Conservation (phyloP, 805 yeast species). For the Saccharomycopsis microspora region DNA sequence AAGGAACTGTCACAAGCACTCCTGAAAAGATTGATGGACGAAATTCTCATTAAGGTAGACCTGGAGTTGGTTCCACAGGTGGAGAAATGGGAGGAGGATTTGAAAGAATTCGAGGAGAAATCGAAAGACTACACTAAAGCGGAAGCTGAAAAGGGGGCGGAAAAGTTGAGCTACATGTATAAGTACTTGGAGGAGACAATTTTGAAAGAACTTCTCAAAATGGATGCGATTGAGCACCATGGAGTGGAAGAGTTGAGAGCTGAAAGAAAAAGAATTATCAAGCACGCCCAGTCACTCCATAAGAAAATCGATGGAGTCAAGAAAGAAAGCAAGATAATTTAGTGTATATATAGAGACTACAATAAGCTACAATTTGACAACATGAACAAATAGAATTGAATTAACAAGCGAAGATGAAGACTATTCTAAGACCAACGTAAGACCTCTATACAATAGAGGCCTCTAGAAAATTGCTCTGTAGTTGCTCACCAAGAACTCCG, state of each 20-base stretch:
- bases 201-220: slow-evolving; percentile 50
- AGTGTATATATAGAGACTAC: background rate
- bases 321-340: slow-evolving; percentile 1
- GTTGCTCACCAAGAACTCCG: slow-evolving; percentile 57
- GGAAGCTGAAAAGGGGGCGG: slow-evolving; percentile 5
- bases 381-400: background rate
- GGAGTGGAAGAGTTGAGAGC: slow-evolving; percentile 39
- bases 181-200: slow-evolving; percentile 53
- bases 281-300: slow-evolving; percentile 47
- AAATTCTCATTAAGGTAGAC: slow-evolving; percentile 1
- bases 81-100: slow-evolving; percentile 6
- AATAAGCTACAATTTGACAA: background rate
- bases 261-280: slow-evolving; percentile 49
- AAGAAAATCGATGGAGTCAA: slow-evolving; percentile 36
- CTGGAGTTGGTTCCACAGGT: slow-evolving; percentile 6
- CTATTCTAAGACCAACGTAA: background rate
- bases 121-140: background rate
- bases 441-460: background rate
- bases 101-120: background rate
- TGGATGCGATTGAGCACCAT: slow-evolving; percentile 52
- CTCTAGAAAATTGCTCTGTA: slow-evolving; percentile 27
- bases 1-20: background rate
- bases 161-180: slow-evolving; percentile 8
- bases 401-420: background rate
- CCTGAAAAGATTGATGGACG: background rate